A percentile compares a stretch with the other conserved stretches of the same genome.
phyloP scores from a whole-genome alignment of 1,284 basidiomycete genomes.

The Sporisorium sorghi region DNA sequence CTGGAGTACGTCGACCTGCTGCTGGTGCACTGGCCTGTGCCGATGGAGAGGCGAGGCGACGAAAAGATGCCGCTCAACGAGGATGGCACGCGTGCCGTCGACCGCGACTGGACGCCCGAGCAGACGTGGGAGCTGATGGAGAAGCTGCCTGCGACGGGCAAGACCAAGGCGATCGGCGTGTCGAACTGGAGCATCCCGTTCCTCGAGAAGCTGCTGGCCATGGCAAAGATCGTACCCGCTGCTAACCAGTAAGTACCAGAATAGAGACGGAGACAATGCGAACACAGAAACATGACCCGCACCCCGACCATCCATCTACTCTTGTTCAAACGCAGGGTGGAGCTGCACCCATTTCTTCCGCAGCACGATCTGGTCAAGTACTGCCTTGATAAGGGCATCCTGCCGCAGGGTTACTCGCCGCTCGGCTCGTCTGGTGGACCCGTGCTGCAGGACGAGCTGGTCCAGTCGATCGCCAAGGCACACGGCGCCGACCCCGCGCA shows the following conservation, averaged over 20 bases:
- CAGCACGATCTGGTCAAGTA: constrained; percentile 65
- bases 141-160: constrained; percentile 71
- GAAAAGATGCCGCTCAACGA: constrained; percentile 73
- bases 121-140: constrained; percentile 86
- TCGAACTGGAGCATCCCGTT: constrained; percentile 82
- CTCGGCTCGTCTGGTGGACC: too few species aligned
- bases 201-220: constrained; percentile 78
- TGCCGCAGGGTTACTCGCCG: too few species aligned
- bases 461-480: constrained; percentile 68
- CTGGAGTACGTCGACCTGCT: constrained; percentile 70
- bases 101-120: constrained; percentile 75
- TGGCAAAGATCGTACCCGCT: constrained; percentile 81
- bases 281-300: too few species aligned
- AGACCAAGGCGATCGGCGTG: constrained; percentile 73
- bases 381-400: too few species aligned
- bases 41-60: constrained; percentile 53
- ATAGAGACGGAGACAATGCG: too few species aligned
- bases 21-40: constrained; percentile 89
- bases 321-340: too few species aligned
- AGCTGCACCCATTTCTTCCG: constrained; percentile 77
- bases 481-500: constrained; percentile 66
- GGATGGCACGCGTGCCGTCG: constrained; percentile 72
- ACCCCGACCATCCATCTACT: too few species aligned
- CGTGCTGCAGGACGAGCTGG: too few species aligned
- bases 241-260: too few species aligned